phyloP scores from a whole-genome alignment of 1,139 yeast species.

The Yamadazyma dushanensis region DNA sequence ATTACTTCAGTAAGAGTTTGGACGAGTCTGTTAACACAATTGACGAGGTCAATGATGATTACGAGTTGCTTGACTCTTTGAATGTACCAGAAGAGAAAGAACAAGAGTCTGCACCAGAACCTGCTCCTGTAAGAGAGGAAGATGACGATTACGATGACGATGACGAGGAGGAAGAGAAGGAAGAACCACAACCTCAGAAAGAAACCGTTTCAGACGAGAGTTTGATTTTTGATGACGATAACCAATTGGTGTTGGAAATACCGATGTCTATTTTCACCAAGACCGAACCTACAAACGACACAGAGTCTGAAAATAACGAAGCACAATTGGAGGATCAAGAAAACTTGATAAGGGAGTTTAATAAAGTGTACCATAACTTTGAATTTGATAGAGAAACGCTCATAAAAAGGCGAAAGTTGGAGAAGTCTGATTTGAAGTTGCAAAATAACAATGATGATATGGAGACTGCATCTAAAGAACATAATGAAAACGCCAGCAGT shows the following conservation, averaged over 20 bases:
- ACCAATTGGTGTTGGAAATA: slow-evolving; percentile 31
- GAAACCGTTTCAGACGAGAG: slow-evolving; percentile 7
- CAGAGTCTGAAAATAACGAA: slow-evolving; percentile 3
- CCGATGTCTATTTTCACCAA: slow-evolving; percentile 27
- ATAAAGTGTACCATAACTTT: slow-evolving; percentile 76
- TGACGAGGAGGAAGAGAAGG: slow-evolving; percentile 36
- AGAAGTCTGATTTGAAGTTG: slow-evolving; percentile 73
- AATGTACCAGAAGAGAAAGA: slow-evolving; percentile 19
- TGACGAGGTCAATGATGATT: slow-evolving; percentile 40
- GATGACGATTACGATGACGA: slow-evolving; percentile 46
- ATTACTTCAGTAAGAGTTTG: slow-evolving; percentile 33
- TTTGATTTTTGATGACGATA: slow-evolving; percentile 22
- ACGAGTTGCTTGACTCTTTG: slow-evolving; percentile 37
- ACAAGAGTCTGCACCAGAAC: slow-evolving; percentile 13
- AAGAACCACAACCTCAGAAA: slow-evolving; percentile 20
- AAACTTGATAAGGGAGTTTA: slow-evolving; percentile 40
- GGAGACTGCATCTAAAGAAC: slow-evolving; percentile 6
- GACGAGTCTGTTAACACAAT: slow-evolving; percentile 26
- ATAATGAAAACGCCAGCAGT: slow-evolving; percentile 13
- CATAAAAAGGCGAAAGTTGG: slow-evolving; percentile 73
- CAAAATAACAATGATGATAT: slow-evolving; percentile 28
- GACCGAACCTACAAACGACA: slow-evolving; percentile 7
- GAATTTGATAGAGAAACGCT: slow-evolving; percentile 82
- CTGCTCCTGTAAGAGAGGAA: slow-evolving; percentile 27
- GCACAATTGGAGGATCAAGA: slow-evolving; percentile 35